These are phyloP conservation scores for Jaminaea rosea DNA, from an alignment of 1,284 basidiomycete species.

Conservation along the genomic window DNA sequence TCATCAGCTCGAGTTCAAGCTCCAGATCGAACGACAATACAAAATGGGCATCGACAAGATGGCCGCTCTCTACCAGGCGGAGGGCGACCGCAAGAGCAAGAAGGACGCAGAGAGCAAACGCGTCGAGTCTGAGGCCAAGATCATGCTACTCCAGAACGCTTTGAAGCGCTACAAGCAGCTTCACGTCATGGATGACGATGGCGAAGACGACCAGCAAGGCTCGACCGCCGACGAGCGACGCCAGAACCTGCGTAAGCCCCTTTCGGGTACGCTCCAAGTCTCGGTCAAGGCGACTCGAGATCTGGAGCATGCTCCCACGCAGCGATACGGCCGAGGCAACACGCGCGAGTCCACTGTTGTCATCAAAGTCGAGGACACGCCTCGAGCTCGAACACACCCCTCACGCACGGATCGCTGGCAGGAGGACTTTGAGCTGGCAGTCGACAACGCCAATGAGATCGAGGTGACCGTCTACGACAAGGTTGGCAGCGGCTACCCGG, in stretches of 20 bases:
- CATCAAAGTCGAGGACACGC: conserved; percentile 91
- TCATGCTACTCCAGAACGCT: conserved; percentile 80
- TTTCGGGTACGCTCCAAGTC: conserved; percentile 86
- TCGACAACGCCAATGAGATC: conserved; percentile 97
- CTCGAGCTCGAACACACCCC: conserved; percentile 81
- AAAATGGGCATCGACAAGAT: conserved; percentile 98
- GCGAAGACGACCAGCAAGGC: conserved; percentile 56
- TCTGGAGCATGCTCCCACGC: conserved; percentile 80
- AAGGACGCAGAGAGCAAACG: conserved; percentile 83
- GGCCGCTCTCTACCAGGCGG: conserved; percentile 76
- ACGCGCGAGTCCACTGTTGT: conserved; percentile 74
- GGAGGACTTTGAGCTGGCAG: conserved; percentile 89
- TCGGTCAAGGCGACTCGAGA: conserved; percentile 82
- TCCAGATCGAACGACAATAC: conserved; percentile 96
- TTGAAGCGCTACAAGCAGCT: conserved; percentile 93
- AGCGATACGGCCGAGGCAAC: conserved; percentile 49
- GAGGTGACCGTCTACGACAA: conserved; percentile 95
- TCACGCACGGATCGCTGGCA: conserved; percentile 93
- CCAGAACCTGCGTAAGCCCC: conserved; percentile 79
- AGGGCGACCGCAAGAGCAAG: conserved; percentile 69
- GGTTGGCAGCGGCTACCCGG: conserved; percentile 63
- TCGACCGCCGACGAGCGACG: conserved; percentile 61
- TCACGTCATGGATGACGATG: conserved; percentile 81
- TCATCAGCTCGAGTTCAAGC: conserved; percentile 97
- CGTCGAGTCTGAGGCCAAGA: conserved; percentile 90